Conservation (phyloP, 352 stramenopile genomes). For the Globisporangium megalacanthum region DNA sequence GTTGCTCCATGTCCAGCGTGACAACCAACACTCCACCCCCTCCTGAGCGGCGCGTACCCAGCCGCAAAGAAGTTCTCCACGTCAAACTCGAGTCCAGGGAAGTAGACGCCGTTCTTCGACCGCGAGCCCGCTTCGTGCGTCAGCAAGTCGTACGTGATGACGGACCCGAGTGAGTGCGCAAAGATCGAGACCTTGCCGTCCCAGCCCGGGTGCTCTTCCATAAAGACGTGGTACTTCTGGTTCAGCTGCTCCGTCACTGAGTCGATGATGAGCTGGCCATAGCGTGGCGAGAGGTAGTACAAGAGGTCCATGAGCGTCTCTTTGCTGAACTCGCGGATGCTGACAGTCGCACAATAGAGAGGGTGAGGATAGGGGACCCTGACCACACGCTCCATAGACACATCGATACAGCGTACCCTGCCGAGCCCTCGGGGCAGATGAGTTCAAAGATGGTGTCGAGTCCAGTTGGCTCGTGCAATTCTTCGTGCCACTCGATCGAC, state of each 20-base stretch:
- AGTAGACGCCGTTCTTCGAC: conserved; percentile 61
- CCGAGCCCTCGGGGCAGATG: conserved; percentile 71
- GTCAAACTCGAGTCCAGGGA: conserved; percentile 76
- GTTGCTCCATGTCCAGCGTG: background rate
- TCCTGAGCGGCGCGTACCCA: conserved; percentile 30
- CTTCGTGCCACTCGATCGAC: conserved; percentile 89
- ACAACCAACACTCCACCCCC: background rate
- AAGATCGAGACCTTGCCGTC: conserved; percentile 88
- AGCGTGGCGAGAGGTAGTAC: conserved; percentile 89
- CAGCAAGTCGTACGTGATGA: conserved; percentile 92
- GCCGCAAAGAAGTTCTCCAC: conserved; percentile 86
- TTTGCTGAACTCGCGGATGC: conserved; percentile 91
- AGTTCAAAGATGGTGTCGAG: conserved; percentile 82
- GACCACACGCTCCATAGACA: background rate
- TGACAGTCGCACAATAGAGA: conserved; percentile 12
- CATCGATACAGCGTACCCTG: conserved; percentile 31
- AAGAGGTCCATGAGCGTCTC: conserved; percentile 93
- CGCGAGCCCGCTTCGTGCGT: conserved; percentile 64
- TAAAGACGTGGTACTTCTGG: conserved; percentile 89
- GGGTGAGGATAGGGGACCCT: background rate
- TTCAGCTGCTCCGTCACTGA: conserved; percentile 86
- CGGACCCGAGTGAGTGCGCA: conserved; percentile 85
- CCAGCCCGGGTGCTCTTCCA: conserved; percentile 83
- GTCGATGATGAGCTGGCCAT: conserved; percentile 90
- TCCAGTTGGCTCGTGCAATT: conserved; percentile 79